phyloP scores from a whole-genome alignment of 2,329 filamentous ascomycete genomes.

The Parasarocladium wereldwijsianum region DNA sequence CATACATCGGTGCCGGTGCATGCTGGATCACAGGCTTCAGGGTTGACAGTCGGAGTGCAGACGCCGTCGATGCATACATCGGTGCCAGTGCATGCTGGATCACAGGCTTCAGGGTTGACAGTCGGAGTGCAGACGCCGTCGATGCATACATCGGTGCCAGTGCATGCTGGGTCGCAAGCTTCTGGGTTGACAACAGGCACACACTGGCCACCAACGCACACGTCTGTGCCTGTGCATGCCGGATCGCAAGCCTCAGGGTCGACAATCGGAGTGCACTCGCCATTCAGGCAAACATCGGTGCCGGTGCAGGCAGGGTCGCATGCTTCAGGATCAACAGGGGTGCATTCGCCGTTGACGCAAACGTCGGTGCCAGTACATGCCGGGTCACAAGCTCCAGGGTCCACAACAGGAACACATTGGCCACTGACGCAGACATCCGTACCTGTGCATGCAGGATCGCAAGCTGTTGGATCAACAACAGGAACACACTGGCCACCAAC shows the following conservation, averaged over 20 bases:
- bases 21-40: too few relatives aligned
- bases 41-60: too few relatives aligned
- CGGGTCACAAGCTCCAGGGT: not conserved
- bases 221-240: not conserved
- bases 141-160: not conserved
- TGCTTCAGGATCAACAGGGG: not conserved
- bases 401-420: not conserved
- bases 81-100: not conserved
- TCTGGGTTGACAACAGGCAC: not conserved
- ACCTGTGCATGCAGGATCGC: not conserved
- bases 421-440: not conserved
- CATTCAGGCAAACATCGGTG: not conserved
- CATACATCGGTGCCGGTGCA: not conserved
- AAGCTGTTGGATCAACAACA: too few relatives aligned
- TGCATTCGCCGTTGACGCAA: not conserved
- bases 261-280: conserved; percentile 1
- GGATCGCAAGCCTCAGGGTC: not conserved
- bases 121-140: not conserved
- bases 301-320: not conserved
- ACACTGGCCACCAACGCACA: not conserved
- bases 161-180: not conserved
- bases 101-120: not conserved
- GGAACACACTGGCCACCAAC: not conserved
- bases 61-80: too few relatives aligned
- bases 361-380: not conserved